phyloP scores from a whole-genome alignment of 768 basidiomycete species.

The Boletus sp. region DNA sequence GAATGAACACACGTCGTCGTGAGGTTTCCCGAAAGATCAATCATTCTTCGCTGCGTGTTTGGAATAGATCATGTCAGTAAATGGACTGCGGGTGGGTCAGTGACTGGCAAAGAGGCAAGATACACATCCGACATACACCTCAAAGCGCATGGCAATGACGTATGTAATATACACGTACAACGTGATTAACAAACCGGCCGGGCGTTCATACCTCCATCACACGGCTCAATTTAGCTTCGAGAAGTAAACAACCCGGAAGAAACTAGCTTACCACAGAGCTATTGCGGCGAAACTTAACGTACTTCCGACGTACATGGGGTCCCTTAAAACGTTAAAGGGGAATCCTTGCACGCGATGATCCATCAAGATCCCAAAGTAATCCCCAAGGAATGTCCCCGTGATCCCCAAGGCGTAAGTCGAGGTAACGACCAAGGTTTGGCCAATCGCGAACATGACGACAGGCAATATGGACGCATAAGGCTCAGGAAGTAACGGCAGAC shows the following conservation, averaged over 20 bases:
- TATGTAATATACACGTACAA: constrained; percentile 84
- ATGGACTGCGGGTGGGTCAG: constrained; percentile 46
- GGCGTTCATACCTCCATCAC: constrained; percentile 70
- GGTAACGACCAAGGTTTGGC: constrained; percentile 83
- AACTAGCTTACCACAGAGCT: constrained; percentile 71
- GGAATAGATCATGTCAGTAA: constrained; percentile 81
- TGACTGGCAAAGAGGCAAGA: neutral
- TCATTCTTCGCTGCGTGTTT: constrained; percentile 38
- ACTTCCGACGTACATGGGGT: constrained; percentile 98
- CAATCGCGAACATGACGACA: constrained; percentile 57
- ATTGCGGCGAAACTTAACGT: constrained; percentile 86
- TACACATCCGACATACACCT: constrained; percentile 65
- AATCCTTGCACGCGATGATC: constrained; percentile 91
- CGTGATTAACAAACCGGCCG: constrained; percentile 79
- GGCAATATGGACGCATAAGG: constrained; percentile 63
- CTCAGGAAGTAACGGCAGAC: constrained; percentile 58
- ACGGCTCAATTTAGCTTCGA: neutral
- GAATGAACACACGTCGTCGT: neutral
- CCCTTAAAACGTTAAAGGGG: constrained; percentile 89
- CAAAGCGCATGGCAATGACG: constrained; percentile 77
- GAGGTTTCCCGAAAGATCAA: constrained; percentile 4
- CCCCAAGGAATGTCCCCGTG: constrained; percentile 88
- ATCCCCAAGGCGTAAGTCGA: constrained; percentile 90
- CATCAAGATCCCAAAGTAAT: constrained; percentile 87
- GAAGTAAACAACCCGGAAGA: neutral